These are phyloP conservation scores for Colletotrichum melonis DNA, from an alignment of 2,329 filamentous ascomycete species.

Conservation along the genomic window DNA sequence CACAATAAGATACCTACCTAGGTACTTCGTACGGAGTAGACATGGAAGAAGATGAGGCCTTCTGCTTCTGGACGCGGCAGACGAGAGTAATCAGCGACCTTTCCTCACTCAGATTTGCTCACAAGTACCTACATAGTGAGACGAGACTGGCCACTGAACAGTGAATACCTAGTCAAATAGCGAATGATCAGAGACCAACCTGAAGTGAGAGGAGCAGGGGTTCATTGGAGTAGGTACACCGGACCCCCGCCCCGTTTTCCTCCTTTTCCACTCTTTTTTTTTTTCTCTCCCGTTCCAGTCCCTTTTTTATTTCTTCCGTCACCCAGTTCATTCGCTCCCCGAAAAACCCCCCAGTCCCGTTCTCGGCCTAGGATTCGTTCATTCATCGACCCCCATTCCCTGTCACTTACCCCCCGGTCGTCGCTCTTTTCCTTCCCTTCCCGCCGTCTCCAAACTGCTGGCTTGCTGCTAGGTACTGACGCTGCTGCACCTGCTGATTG, in stretches of 20 bases:
- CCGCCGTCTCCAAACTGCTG: neutral
- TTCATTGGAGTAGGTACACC: neutral
- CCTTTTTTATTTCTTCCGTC: conserved; percentile 1
- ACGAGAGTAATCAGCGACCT: neutral
- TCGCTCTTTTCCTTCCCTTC: neutral
- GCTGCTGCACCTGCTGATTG: neutral
- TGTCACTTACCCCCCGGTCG: neutral
- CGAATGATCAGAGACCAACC: too few relatives aligned
- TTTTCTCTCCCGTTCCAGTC: neutral
- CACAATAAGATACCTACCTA: too few relatives aligned
- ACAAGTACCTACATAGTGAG: too few relatives aligned
- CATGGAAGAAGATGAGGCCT: neutral
- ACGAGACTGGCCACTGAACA: too few relatives aligned
- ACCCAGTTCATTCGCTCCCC: neutral
- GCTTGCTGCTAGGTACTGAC: neutral
- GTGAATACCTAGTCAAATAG: too few relatives aligned
- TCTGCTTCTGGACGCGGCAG: conserved; percentile 1
- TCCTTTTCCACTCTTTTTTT: neutral
- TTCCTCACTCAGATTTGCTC: too few relatives aligned
- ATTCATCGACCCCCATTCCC: neutral
- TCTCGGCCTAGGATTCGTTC: neutral
- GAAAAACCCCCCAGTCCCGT: neutral
- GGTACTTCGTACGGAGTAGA: too few relatives aligned
- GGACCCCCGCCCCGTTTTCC: neutral
- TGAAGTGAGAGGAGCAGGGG: neutral